phyloP scores from a whole-genome alignment of 2,329 filamentous ascomycete genomes.

The Cryphonectria radicalis region DNA sequence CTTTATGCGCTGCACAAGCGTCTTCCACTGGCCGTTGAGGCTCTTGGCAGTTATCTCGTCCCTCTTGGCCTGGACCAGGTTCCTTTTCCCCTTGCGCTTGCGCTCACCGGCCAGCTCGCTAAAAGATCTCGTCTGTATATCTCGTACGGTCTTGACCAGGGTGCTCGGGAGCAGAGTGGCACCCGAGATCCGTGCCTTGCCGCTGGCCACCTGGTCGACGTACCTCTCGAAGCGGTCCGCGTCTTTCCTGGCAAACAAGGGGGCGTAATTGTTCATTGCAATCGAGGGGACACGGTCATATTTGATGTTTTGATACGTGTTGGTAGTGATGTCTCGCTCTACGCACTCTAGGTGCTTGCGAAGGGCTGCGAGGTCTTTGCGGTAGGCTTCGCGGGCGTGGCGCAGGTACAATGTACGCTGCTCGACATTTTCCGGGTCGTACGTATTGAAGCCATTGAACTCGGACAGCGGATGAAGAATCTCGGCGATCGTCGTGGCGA shows the following conservation, averaged over 20 bases:
- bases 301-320: conserved; percentile 54
- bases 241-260: conserved; percentile 56
- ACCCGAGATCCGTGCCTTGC: conserved; percentile 57
- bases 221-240: conserved; percentile 53
- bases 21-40: conserved; percentile 58
- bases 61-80: conserved; percentile 38
- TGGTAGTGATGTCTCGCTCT: conserved; percentile 54
- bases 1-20: conserved; percentile 60
- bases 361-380: conserved; percentile 55
- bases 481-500: conserved; percentile 62
- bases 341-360: conserved; percentile 58
- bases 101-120: background rate
- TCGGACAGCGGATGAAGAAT: conserved; percentile 48
- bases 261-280: conserved; percentile 59
- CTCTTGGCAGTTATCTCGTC: conserved; percentile 42
- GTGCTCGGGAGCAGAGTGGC: conserved; percentile 58
- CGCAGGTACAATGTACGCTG: conserved; percentile 57
- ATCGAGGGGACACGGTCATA: conserved; percentile 61
- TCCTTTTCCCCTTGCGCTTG: conserved; percentile 26
- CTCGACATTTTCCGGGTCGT: conserved; percentile 35
- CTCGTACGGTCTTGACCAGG: conserved; percentile 42
- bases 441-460: conserved; percentile 38
- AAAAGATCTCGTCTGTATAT: conserved; percentile 1
- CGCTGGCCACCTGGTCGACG: conserved; percentile 51
- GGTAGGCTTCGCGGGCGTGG: conserved; percentile 57